Base-by-base conservation (phyloP, 371 early-diverging fungal genomes). In the Basidiobolus meristosporus region DNA sequence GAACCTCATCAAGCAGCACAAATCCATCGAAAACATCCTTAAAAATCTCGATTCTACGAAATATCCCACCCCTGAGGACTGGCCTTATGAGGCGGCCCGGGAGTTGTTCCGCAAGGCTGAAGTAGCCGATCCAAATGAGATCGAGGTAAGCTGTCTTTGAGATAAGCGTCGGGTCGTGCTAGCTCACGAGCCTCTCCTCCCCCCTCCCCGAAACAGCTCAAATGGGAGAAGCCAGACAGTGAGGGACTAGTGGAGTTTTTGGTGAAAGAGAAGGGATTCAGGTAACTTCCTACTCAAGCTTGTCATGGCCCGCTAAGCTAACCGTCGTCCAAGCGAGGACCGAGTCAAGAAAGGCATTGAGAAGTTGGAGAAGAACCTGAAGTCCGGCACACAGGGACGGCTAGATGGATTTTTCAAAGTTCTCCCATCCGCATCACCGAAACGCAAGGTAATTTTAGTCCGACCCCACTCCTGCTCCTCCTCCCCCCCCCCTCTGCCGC, bases 231-330 rank as follows among this genome's bases (percentile, higher is more conserved):
- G 1, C 90, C 97, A 1, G 79, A 98, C 54, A 74, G 77, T 31
- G 93, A 96, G 39, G 90, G 70, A 0, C 58, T 98, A 7, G 76
- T 92, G 12, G 62, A 85, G 19, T 98, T 85, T 50, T 60, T 99
- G 57, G 92, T 91, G 12, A 59, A 69, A 16, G 89, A 98, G 50
- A 98, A 98, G 59, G 87, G 84, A 34, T 99, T 99, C 62, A 82
- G 59, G 84, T 82, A 60, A 52, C 6, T 11, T 17, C 4, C 16
- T 16, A 12, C 47, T 16, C 19, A 2, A n/a, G 33, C 19, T 11
- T 36, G 17, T 37, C 39, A 14, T 16, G 9, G 19, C 1, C 7
- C 23, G 18, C 5, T 17, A 17, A 7, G 23, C 1, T 6, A n/a
- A 11, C 1, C 6, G 14, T 38, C 34, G 36, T 20, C 23, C 10